Conservation (phyloP, 345 rosid genomes). For the Excoecaria agallocha region DNA sequence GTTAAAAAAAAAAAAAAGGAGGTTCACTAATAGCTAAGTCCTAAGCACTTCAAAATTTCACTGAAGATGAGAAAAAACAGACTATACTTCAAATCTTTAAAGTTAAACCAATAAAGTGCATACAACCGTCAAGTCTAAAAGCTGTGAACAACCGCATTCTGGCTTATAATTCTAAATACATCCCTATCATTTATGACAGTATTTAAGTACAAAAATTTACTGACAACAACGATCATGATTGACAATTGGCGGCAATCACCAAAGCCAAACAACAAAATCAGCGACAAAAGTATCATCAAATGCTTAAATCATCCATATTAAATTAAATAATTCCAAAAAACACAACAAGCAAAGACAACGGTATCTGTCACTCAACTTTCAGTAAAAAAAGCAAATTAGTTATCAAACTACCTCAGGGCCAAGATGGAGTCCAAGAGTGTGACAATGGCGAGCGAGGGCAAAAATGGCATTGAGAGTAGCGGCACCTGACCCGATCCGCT, state of each 20-base stretch:
- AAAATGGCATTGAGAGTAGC: conserved; percentile 88
- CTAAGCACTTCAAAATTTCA: not conserved
- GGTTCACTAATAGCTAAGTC: not conserved
- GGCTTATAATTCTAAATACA: not conserved
- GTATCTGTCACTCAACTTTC: not conserved
- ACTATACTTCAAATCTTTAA: not conserved
- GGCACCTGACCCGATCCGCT: conserved; percentile 94
- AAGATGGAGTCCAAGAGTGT: conserved; percentile 29
- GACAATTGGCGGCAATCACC: not conserved
- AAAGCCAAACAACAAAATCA: not conserved
- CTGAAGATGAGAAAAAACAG: not conserved
- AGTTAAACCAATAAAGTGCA: not conserved
- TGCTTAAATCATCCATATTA: not conserved
- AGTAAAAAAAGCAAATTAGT: not conserved
- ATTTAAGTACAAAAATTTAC: too few species aligned
- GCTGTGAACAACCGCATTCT: not conserved
- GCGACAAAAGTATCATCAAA: not conserved
- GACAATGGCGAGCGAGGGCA: conserved; percentile 63
- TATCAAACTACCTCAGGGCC: conserved; percentile 30
- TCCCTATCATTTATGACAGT: not conserved
- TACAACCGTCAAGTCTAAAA: not conserved
- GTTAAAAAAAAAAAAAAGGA: conserved; percentile 4
- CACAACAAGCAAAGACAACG: not conserved
- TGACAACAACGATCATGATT: not conserved
- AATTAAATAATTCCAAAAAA: not conserved